Conservation (phyloP, 2,329 filamentous ascomycete species). For the Exophiala sp. region DNA sequence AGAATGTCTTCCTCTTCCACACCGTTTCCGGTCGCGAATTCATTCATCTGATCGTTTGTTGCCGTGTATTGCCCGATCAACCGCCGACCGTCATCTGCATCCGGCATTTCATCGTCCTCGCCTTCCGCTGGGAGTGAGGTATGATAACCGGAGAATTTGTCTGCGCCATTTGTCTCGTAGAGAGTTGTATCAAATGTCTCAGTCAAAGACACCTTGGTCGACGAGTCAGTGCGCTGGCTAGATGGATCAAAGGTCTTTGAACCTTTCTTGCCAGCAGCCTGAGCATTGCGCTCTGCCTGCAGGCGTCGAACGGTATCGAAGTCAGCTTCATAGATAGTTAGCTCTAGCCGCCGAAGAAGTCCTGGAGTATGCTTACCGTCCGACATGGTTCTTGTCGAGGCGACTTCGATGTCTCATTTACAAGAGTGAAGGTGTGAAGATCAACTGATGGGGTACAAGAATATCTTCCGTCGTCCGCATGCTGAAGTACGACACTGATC, state of each 20-base stretch:
- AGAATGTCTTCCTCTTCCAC: slow-evolving; percentile 92
- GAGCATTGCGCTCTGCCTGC: slow-evolving; percentile 87
- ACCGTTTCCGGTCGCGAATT: slow-evolving; percentile 79
- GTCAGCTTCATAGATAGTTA: slow-evolving; percentile 95
- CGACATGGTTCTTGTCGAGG: slow-evolving; percentile 16
- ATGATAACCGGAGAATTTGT: slow-evolving; percentile 87
- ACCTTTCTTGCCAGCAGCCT: slow-evolving; percentile 73
- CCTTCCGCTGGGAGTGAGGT: slow-evolving; percentile 78
- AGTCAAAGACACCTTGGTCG: slow-evolving; percentile 86
- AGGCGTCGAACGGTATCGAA: slow-evolving; percentile 84
- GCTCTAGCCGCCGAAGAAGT: background rate
- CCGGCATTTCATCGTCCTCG: slow-evolving; percentile 74
- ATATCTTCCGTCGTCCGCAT: too few relatives aligned
- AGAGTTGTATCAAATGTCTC: slow-evolving; percentile 81
- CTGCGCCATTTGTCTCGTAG: slow-evolving; percentile 68
- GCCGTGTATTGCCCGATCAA: slow-evolving; percentile 96
- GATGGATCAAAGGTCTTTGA: slow-evolving; percentile 74
- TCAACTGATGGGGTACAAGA: background rate
- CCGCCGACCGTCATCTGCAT: slow-evolving; percentile 65
- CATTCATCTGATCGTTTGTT: slow-evolving; percentile 84
- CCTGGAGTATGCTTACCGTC: slow-evolving; percentile 12
- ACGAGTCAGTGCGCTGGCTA: slow-evolving; percentile 76
- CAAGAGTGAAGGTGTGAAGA: background rate
- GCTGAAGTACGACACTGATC: too few relatives aligned
- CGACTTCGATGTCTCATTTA: slow-evolving; percentile 3